phyloP scores from a whole-genome alignment of 2,329 filamentous ascomycete species.

The Cercospora sesami region DNA sequence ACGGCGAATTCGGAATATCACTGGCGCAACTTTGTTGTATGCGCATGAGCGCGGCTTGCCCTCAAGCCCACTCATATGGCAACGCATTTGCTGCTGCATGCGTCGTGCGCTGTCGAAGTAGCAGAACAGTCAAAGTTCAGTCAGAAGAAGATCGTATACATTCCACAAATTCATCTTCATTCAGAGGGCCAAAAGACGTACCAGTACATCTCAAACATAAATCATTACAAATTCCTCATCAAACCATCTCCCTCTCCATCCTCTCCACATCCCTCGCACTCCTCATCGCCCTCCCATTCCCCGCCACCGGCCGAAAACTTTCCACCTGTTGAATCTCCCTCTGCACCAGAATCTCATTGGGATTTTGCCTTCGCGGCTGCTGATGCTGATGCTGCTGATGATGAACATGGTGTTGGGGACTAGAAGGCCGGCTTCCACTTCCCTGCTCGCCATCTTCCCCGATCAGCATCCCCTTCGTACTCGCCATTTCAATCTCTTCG shows the following conservation, averaged over 20 bases:
- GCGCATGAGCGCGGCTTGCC: no score
- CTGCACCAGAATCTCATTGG: conserved; percentile 15
- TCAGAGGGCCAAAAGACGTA: background rate
- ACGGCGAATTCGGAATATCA: no score
- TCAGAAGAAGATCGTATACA: background rate
- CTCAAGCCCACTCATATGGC: no score
- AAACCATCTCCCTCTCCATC: conserved; percentile 20
- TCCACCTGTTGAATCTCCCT: conserved; percentile 21
- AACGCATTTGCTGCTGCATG: no score
- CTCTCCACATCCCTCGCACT: conserved; percentile 11
- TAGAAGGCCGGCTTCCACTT: background rate
- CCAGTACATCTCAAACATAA: background rate
- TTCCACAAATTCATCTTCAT: background rate
- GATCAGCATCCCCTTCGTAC: conserved; percentile 3
- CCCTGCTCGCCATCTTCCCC: background rate
- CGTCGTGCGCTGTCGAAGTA: no score
- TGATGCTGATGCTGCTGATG: background rate
- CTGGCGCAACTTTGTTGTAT: no score
- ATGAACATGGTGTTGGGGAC: background rate
- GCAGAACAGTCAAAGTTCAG: no score
- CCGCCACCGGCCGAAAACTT: conserved; percentile 5
- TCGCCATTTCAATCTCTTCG: conserved; percentile 17
- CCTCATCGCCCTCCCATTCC: conserved; percentile 2
- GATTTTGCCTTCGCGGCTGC: background rate
- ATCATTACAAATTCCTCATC: background rate